These are phyloP conservation scores for Pontederia paniculata DNA, from an alignment of 176 grass and related monocot genomes.

Conservation along the genomic window DNA sequence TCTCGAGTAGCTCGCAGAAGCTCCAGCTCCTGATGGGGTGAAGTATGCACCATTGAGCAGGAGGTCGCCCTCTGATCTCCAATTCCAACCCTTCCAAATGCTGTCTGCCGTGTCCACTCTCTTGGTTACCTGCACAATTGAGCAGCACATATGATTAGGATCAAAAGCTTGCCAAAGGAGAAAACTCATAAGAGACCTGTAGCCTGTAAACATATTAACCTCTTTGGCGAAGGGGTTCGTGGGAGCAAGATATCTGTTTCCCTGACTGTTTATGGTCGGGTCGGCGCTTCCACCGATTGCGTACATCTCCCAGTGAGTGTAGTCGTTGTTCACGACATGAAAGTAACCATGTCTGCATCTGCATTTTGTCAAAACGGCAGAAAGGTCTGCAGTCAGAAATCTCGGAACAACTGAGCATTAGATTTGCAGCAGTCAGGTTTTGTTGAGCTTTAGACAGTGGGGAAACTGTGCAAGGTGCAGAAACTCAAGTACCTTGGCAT, in stretches of 20 bases:
- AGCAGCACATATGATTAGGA: background rate
- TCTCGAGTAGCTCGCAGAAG: constrained; percentile 64
- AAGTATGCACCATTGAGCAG: constrained; percentile 75
- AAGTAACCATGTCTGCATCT: constrained; percentile 62
- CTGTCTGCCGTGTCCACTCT: constrained; percentile 35
- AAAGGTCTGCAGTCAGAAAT: too few species aligned
- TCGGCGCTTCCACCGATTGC: constrained; percentile 51
- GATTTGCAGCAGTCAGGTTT: too few species aligned
- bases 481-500: constrained; percentile 44
- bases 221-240: constrained; percentile 43
- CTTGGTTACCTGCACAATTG: constrained; percentile 48
- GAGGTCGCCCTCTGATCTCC: constrained; percentile 78
- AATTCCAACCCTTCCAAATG: constrained; percentile 79
- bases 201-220: constrained; percentile 10
- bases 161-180: background rate
- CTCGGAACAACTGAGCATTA: too few species aligned
- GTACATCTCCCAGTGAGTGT: constrained; percentile 67
- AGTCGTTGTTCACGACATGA: constrained; percentile 70
- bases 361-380: background rate
- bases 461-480: background rate
- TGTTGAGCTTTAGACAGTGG: background rate
- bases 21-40: constrained; percentile 60
- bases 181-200: background rate
- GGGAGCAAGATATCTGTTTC: constrained; percentile 56
- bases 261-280: constrained; percentile 64